Percentiles rank a stretch among this genome's conserved stretches.
Evolutionary conservation across 2,329 filamentous ascomycete genomes (phyloP).

Genomic region (Truncatella angustata): DNA sequence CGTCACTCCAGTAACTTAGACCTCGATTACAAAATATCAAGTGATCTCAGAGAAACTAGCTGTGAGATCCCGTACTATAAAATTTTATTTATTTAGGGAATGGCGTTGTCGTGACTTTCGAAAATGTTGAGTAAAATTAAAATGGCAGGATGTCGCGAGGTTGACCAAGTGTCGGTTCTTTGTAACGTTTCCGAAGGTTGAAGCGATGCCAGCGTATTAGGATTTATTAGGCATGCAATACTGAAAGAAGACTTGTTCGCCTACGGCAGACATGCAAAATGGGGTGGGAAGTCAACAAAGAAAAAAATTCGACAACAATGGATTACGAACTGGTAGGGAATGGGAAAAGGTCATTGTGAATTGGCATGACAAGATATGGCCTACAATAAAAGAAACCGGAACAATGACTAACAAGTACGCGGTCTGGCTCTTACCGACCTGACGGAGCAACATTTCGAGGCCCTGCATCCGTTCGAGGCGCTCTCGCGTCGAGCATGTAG

Average conservation of each 20-base stretch:
- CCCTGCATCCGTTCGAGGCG: slow-evolving; percentile 8
- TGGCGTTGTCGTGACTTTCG: slow-evolving; percentile 3
- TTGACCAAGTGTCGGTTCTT: neutral
- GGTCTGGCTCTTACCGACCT: neutral
- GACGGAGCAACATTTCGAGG: neutral
- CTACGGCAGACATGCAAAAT: neutral
- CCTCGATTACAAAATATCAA: slow-evolving; percentile 6
- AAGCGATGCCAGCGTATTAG: slow-evolving; percentile 16
- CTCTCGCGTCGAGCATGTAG: slow-evolving; percentile 12
- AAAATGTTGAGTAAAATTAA: neutral
- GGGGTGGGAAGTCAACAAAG: slow-evolving; percentile 17
- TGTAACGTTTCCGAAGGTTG: neutral
- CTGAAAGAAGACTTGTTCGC: slow-evolving; percentile 15
- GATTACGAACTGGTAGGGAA: slow-evolving; percentile 9
- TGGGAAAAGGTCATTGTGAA: slow-evolving; percentile 18
- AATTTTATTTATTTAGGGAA: neutral
- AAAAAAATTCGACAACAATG: slow-evolving; percentile 19
- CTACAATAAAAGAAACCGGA: slow-evolving; percentile 2
- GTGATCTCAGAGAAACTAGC: slow-evolving; percentile 22
- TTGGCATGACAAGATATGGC: neutral
- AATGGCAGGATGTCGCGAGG: neutral
- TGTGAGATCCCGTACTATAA: slow-evolving; percentile 17
- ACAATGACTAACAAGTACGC: neutral
- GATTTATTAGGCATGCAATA: slow-evolving; percentile 9
- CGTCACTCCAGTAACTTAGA: neutral